Evolutionary conservation across 2,329 filamentous ascomycete species (phyloP), one percentile per base, ranked within the genome.

Genomic region (Diaporthe sp.): DNA sequence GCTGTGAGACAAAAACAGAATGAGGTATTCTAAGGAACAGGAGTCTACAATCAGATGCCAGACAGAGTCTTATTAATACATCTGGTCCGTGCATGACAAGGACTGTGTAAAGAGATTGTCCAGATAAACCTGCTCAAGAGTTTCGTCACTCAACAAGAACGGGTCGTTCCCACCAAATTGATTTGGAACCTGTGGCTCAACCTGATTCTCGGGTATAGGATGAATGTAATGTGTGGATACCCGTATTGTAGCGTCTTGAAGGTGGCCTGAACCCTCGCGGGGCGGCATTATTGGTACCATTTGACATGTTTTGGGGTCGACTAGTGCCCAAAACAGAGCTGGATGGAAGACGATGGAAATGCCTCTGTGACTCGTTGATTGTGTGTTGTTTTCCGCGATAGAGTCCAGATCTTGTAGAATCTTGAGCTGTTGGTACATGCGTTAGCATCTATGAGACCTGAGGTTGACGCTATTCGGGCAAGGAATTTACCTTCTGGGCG

Each of bases 41-140:
- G 7, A 42, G 15, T 42, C 40, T 42, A 13, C 40, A 42, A 15
- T 3, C 40, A 42, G 40, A 6, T 13, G 40, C 40, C 35, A 42
- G 40, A 12, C 6, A 42, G 15, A 42, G 40, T 12, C 9, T 42
- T 42, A 15, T 30, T 8, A 55, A 30, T 55, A 25, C 5, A 55
- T 28, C 17, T 28, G 25, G 12, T 55, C 52, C 25, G 28, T 19
- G 7, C 30, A 25, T 55, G 52, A 25, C 52, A 55, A 30, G 17
- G 30, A 55, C 2, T 55, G 52, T 30, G 52, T 55, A 17, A 55
- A 55, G 17, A 55, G 30, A 8, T 55, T 55, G 25, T 55, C 52
- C 52, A 55, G 52, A 55, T 55, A 55, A 17, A 55, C 25, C 25
- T 55, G 52, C 52, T 55, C 52, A 55, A 55, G 52, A 19, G 52